These are phyloP conservation scores for Saposhnikovia divaricata DNA, from an alignment of 129 eudicot species.

Conservation along the genomic window DNA sequence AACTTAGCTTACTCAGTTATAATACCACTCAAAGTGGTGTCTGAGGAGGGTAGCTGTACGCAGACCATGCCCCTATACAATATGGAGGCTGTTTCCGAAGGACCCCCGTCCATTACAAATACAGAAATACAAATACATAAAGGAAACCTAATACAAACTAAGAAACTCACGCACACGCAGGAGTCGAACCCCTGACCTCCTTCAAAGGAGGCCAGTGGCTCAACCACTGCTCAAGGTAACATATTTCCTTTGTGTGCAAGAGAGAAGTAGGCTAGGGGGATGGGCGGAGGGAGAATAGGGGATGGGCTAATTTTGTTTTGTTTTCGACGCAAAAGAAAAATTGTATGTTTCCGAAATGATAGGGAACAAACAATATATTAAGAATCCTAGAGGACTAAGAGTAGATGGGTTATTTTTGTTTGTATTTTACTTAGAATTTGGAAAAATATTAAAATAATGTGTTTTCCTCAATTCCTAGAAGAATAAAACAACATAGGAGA, in stretches of 20 bases:
- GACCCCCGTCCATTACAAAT: too few species aligned
- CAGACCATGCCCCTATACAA: too few species aligned
- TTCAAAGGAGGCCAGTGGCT: too few species aligned
- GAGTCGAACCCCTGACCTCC: too few species aligned
- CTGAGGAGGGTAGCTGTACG: too few species aligned
- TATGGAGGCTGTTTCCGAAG: too few species aligned
- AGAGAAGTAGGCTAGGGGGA: not conserved
- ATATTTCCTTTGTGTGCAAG: not conserved
- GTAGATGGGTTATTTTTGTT: constrained; percentile 25
- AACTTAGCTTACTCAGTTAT: too few species aligned
- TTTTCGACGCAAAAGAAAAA: not conserved
- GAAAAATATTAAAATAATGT: constrained; percentile 11
- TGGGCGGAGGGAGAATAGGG: not conserved
- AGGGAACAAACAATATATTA: constrained; percentile 3
- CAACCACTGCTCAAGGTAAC: too few species aligned
- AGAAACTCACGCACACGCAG: too few species aligned
- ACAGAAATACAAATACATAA: too few species aligned
- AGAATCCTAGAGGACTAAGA: not conserved
- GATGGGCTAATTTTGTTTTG: constrained; percentile 15
- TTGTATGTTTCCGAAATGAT: not conserved
- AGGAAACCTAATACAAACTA: too few species aligned
- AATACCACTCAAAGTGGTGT: too few species aligned
- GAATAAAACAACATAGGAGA: not conserved
- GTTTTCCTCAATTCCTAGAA: not conserved
- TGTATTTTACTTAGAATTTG: constrained; percentile 9